A percentile compares a stretch with the other conserved stretches of the same genome.
Conservation (phyloP, 2,329 filamentous ascomycete genomes). For the Xylaria sp. region DNA sequence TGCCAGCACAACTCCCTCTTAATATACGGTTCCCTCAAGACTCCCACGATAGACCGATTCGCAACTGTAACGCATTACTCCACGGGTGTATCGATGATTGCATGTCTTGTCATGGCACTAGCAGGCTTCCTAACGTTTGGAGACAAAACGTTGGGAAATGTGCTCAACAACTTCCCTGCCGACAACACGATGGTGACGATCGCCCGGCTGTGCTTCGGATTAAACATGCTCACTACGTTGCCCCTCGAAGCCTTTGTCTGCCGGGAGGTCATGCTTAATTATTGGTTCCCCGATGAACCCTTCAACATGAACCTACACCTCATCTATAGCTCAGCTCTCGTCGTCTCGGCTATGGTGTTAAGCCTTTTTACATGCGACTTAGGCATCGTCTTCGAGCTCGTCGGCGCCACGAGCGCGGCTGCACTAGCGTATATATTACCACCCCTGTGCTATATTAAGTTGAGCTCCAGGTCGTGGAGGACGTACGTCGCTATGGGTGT, state of each 20-base stretch:
- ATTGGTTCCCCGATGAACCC: constrained; percentile 74
- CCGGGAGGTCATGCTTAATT: constrained; percentile 93
- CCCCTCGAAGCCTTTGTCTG: constrained; percentile 98
- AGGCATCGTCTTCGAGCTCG: constrained; percentile 93
- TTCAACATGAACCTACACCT: constrained; percentile 88
- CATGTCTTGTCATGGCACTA: constrained; percentile 88
- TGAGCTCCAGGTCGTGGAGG: constrained; percentile 80
- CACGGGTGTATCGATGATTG: constrained; percentile 88
- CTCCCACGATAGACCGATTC: constrained; percentile 95
- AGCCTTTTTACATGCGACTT: constrained; percentile 91
- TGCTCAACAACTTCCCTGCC: constrained; percentile 95
- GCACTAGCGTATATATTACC: constrained; percentile 95
- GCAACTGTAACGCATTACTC: constrained; percentile 92
- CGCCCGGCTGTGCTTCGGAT: constrained; percentile 91
- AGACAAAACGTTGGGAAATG: constrained; percentile 90
- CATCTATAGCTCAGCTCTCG: constrained; percentile 83
- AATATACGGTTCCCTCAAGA: constrained; percentile 95
- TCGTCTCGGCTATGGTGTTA: constrained; percentile 80
- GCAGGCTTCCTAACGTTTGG: constrained; percentile 94
- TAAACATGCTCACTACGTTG: constrained; percentile 98
- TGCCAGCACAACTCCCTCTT: constrained; percentile 95
- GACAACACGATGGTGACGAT: constrained; percentile 95
- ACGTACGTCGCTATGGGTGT: constrained; percentile 76
- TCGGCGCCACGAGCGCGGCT: constrained; percentile 93
- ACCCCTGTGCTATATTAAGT: constrained; percentile 92